Evolutionary conservation across 176 grass and related monocot genomes (phyloP).

Genomic region (Tillandsia fasciculata): DNA sequence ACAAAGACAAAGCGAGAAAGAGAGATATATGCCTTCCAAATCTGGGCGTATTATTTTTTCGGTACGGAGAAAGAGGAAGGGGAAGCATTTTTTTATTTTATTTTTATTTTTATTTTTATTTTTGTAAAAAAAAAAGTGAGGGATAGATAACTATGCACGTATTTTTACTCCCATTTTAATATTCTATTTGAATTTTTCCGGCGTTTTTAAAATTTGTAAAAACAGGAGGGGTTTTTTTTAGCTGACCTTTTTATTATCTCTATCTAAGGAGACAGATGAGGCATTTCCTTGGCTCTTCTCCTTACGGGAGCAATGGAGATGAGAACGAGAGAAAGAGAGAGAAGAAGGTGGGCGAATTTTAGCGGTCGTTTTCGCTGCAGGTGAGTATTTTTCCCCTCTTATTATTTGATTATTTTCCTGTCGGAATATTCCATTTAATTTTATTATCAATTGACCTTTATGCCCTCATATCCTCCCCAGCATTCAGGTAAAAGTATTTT

Average conservation of each 20-base stretch:
- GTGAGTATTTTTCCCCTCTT: neutral
- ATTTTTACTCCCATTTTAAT: neutral
- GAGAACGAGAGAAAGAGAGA: neutral
- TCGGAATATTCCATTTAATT: neutral
- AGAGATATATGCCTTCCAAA: neutral
- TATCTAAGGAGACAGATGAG: too few species aligned
- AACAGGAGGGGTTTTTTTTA: neutral
- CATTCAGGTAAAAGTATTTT: too few species aligned
- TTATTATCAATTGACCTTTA: neutral
- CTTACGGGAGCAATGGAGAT: neutral
- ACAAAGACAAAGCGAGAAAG: neutral
- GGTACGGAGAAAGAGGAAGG: neutral
- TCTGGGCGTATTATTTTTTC: neutral
- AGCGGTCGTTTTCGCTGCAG: neutral
- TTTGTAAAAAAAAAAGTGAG: neutral
- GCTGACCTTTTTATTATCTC: neutral
- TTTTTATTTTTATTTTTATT: neutral
- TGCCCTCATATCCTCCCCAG: too few species aligned
- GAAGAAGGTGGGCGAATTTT: neutral
- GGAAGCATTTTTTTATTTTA: neutral
- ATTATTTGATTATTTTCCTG: neutral
- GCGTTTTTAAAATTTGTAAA: neutral
- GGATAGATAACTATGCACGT: neutral
- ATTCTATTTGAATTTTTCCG: neutral
- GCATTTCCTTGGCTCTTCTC: neutral